Percentiles rank a stretch among this genome's conserved stretches.
Evolutionary conservation across 75 land plant genomes (phyloP).

Genomic region (Picea sitchensis): DNA sequence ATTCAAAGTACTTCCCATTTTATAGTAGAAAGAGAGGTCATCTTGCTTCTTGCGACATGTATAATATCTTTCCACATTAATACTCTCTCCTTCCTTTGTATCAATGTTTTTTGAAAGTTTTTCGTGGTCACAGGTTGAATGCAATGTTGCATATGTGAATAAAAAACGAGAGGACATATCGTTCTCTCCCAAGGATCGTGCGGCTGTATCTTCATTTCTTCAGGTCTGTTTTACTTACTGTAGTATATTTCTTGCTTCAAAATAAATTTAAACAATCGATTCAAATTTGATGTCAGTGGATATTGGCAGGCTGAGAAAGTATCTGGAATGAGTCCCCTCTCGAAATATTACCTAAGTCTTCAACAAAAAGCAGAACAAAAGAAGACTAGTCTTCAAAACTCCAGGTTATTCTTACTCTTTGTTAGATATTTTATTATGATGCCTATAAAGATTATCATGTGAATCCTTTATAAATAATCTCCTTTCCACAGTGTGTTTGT

Average conservation of each 20-base stretch:
- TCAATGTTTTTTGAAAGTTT: no score
- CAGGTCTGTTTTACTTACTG: slow-evolving; percentile 45
- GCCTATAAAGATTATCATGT: not conserved
- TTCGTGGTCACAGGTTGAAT: slow-evolving; percentile 56
- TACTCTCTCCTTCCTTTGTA: no score
- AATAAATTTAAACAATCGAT: not conserved
- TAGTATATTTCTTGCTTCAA: not conserved
- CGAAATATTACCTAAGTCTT: slow-evolving; percentile 55
- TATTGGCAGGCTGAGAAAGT: slow-evolving; percentile 60
- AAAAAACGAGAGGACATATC: slow-evolving; percentile 72
- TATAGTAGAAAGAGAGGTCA: no score
- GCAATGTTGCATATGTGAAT: slow-evolving; percentile 66
- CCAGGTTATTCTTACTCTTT: not conserved
- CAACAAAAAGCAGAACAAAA: slow-evolving; percentile 45
- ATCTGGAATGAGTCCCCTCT: slow-evolving; percentile 45
- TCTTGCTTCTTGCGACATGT: no score
- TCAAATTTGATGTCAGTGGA: not conserved
- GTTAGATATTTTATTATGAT: no score
- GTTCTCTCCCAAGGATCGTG: slow-evolving; percentile 78
- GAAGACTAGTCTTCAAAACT: slow-evolving; percentile 8
- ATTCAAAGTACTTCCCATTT: no score
- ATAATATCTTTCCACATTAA: no score
- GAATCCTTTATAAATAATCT: not conserved
- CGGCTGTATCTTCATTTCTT: slow-evolving; percentile 62
- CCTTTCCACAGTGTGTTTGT: not conserved